Evolutionary conservation across 2,329 filamentous ascomycete species (phyloP), one percentile per base, ranked within the genome.

Genomic region (Cadophora luteo-olivacea): DNA sequence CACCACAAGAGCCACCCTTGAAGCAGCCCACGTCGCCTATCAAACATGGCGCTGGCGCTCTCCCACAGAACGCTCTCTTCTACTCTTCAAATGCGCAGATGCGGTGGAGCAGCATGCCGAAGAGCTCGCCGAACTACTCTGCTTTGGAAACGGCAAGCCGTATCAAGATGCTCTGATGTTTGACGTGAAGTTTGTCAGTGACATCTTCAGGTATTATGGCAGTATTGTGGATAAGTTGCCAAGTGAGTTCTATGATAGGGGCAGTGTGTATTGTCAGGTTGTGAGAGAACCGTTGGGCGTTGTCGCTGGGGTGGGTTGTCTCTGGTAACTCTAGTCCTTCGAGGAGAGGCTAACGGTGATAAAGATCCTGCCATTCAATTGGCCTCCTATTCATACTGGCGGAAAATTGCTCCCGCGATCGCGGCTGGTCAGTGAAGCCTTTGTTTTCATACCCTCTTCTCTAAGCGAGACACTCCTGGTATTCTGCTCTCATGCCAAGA

Each of bases 211-310:
- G 36, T 65, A 57, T 25, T 65, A 41, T 32, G 62, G 32, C 1
- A 36, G 49, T 2, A 16, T 65, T 19, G 24, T 65, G 32, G 62
- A 54, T 22, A 65, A 57, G 36, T 25, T 57, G 33, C 51, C 49
- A 29, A 24, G 49, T 8, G 62, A 65, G n/a, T 41, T 55, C 48
- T 65, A 41, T 36, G 62, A 65, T 36, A 11, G 22, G 19, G 51
- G 62, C 0, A 54, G 51, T 8, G 58, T 61, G 25, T 61, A 61
- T 48, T 38, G 49, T 41, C 62, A 65, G 32, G 62, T 65, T 45
- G 36, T 45, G 41, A 61, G 58, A 48, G n/a, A 38, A 14, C 36
- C 36, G 16, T 61, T 61, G 9, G 58, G 58, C 32, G 24, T 38
- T 45, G 55, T 38, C 2, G 19, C 36, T 41, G 16, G 19, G 25